Conservation (phyloP, 1,139 yeast species). For the Fermentozyma sake region DNA sequence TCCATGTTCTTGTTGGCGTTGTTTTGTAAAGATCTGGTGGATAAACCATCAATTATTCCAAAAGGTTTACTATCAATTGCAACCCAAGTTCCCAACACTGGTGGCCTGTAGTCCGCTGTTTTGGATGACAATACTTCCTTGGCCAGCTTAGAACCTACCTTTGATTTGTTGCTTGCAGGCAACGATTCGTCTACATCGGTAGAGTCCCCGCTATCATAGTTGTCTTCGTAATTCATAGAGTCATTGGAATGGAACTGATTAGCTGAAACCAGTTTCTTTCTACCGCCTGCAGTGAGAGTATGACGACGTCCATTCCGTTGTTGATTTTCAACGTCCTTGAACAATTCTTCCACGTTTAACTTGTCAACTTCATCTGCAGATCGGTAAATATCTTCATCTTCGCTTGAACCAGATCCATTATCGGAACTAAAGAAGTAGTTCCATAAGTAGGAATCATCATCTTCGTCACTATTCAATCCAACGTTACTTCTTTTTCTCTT, state of each 20-base stretch:
- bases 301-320: slow-evolving; percentile 2
- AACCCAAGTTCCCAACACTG: slow-evolving; percentile 88
- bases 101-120: slow-evolving; percentile 83
- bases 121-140: slow-evolving; percentile 87
- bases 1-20: slow-evolving; percentile 11
- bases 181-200: slow-evolving; percentile 84
- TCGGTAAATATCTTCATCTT: slow-evolving; percentile 12
- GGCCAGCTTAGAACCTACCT: slow-evolving; percentile 68
- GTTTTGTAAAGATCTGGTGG: slow-evolving; percentile 65
- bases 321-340: slow-evolving; percentile 12
- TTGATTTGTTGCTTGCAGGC: slow-evolving; percentile 56
- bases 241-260: slow-evolving; percentile 1
- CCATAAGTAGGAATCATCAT: slow-evolving; percentile 53
- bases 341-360: slow-evolving; percentile 14
- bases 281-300: too few species aligned
- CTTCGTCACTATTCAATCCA: slow-evolving; percentile 37
- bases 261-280: slow-evolving; percentile 3
- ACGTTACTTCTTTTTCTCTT: slow-evolving; percentile 11
- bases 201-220: slow-evolving; percentile 65
- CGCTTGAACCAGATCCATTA: slow-evolving; percentile 25
- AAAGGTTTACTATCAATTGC: slow-evolving; percentile 76
- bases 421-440: slow-evolving; percentile 50
- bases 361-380: slow-evolving; percentile 4
- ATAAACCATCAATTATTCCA: slow-evolving; percentile 89
- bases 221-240: slow-evolving; percentile 15